Conservation (phyloP, 2,329 filamentous ascomycete genomes). For the Pseudogymnoascus sp. region DNA sequence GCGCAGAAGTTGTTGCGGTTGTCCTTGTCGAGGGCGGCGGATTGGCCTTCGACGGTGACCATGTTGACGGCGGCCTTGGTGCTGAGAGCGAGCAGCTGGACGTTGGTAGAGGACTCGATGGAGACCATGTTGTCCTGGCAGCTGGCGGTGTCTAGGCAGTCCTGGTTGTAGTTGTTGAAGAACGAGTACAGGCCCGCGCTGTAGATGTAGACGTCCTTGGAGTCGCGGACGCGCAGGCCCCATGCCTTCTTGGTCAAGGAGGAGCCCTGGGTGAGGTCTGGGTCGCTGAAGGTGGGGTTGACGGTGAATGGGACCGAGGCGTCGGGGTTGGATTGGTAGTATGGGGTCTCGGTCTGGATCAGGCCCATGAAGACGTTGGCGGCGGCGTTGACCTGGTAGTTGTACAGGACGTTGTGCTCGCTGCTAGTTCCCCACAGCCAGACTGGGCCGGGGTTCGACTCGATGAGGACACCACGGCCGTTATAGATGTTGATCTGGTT, state of each 20-base stretch:
- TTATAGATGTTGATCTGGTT: conserved; percentile 83
- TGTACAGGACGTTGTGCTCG: conserved; percentile 61
- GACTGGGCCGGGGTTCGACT: conserved; percentile 61
- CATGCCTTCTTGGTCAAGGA: conserved; percentile 50
- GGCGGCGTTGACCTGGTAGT: conserved; percentile 76
- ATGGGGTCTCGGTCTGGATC: conserved; percentile 85
- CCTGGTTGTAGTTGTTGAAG: conserved; percentile 72
- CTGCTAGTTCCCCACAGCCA: conserved; percentile 76
- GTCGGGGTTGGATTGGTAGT: conserved; percentile 76
- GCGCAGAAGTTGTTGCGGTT: conserved; percentile 60
- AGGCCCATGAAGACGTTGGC: conserved; percentile 72
- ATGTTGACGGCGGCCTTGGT: conserved; percentile 71
- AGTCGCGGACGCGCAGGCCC: conserved; percentile 64
- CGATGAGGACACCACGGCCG: conserved; percentile 71
- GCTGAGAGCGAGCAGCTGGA: conserved; percentile 59
- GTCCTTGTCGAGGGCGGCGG: conserved; percentile 45
- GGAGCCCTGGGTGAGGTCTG: conserved; percentile 56
- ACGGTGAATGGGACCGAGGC: conserved; percentile 55
- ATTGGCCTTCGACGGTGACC: conserved; percentile 52
- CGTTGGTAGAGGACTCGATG: conserved; percentile 51
- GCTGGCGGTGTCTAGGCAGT: conserved; percentile 55
- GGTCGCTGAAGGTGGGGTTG: conserved; percentile 53
- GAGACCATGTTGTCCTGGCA: conserved; percentile 75
- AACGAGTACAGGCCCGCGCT: conserved; percentile 73
- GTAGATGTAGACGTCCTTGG: conserved; percentile 57